phyloP scores from a whole-genome alignment of 371 early-diverging fungal genomes.

The Lichtheimia corymbifera region DNA sequence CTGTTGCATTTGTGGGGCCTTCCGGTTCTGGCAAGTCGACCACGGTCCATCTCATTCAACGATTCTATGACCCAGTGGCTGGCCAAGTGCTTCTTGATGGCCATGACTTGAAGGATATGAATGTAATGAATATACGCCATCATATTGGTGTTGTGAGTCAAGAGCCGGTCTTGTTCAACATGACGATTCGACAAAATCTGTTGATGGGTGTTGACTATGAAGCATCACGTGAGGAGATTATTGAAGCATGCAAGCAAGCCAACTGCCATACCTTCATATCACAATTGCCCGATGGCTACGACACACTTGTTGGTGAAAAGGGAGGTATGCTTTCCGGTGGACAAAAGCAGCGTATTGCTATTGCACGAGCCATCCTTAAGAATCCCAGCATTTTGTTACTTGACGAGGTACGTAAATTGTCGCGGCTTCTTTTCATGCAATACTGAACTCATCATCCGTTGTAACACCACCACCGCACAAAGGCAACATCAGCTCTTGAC shows the following conservation, averaged over 20 bases:
- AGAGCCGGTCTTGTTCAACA: constrained; percentile 84
- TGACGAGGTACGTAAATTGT: constrained; percentile 33
- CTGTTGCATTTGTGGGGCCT: constrained; percentile 74
- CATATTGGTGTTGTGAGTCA: constrained; percentile 85
- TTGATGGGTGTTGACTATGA: constrained; percentile 54
- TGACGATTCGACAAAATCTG: constrained; percentile 78
- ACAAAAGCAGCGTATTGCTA: constrained; percentile 50
- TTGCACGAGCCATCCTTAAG: constrained; percentile 37
- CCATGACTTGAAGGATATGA: constrained; percentile 59
- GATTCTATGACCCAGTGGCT: constrained; percentile 78
- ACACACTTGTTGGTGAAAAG: constrained; percentile 68
- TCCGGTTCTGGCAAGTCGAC: constrained; percentile 92
- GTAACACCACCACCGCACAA: constrained; percentile 37
- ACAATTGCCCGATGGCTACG: constrained; percentile 70
- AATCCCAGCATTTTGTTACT: constrained; percentile 31
- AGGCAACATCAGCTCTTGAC: constrained; percentile 80
- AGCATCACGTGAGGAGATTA: constrained; percentile 54
- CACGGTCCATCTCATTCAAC: constrained; percentile 79
- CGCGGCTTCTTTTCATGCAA: neutral
- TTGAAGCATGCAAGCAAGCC: constrained; percentile 63
- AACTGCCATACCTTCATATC: constrained; percentile 74
- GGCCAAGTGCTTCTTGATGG: constrained; percentile 74
- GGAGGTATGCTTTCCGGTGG: constrained; percentile 80
- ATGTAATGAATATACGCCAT: constrained; percentile 70
- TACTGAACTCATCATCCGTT: neutral